Base-by-base conservation (phyloP, 805 yeast species). In the Ogataea haglerorum region DNA sequence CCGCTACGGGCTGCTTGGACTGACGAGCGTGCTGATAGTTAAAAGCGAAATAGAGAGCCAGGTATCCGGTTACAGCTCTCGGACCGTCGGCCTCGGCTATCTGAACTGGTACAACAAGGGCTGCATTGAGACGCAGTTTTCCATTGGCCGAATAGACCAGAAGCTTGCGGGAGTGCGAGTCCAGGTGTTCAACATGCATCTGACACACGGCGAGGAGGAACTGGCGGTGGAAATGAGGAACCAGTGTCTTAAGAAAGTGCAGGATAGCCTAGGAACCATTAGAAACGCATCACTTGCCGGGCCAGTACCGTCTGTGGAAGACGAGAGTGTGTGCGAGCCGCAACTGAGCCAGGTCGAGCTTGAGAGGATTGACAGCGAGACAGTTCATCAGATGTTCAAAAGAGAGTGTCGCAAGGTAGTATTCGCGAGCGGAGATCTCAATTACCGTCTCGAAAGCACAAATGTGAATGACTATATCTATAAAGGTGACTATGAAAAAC, bases 21-120 rank as follows among this genome's bases (percentile, higher is more conserved):
- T 78, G 26, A 70, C 76, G 22, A 67, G 77, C 2, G 61, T 77
- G 7, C 53, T 76, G 10, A 53, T 76, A n/a, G 64, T 68, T 2
- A 55, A 56, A 13, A 43, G 52, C 3, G 53, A 57, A 4, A 35
- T 73, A 2, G 54, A 49, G 5, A 46, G 56, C 2, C 72, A 75
- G 45, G 59, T 78, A n/a, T 57, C 68, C 2, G 49, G 61, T 14
- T 40, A 76, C 5, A 56, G 58, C 14, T 62, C 65, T 4, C 58
- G 65, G 3, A 67, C 79, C 0, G 63, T 79, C 6, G 82, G 84
- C 0, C 70, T 83, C 0, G 84, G 84, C 0, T 67, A 77, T 28
- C 53, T 78, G 36, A 71, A 77, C 17, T 78, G 81, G 76, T 83
- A 82, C 13, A 78, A 78, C 57, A 78, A 78, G 51, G 85, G 85